Base-by-base conservation (phyloP, 805 yeast genomes). In the Soucietia sequanensis region DNA sequence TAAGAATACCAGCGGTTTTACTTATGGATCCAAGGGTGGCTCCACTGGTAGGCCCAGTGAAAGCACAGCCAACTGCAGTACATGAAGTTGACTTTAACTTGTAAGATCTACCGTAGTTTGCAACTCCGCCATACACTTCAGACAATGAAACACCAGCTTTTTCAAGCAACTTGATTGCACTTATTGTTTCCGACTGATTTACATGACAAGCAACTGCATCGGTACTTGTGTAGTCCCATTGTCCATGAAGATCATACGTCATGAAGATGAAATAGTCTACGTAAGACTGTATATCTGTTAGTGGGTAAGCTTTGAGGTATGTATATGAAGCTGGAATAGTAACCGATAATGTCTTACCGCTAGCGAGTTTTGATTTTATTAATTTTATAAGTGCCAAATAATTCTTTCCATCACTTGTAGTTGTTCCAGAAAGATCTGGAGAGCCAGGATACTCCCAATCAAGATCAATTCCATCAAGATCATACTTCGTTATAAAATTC, bases 371-470 rank as follows among this genome's bases (percentile, higher is more conserved):
- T 7, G 35, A 9, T 33, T 48, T 46, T 16, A 48, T 34, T 8
- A 21, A 20, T 6, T 37, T 42, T n/a, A 50, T 30, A 11, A 50
- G 39, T 6, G 37, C 34, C 16, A 41, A 31, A 25, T 43, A 50
- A 9, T 41, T 43, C 11, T 34, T 20, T 4, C 54, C 52, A 26
- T 36, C 32, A 28, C 34, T 48, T 15, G 34, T 39, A 17, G 47
- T 42, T n/a, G 44, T 42, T n/a, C 41, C 43, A 5, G 47, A 33
- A 7, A 42, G 36, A 32, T 35, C 53, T 9, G 34, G 20, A 8
- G 36, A 31, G 10, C 37, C 37, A 15, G 54, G 54, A 21, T 40
- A 49, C 35, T 50, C 54, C 54, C 54, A 50, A 34, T 50, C 53
- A 6, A 50, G 39, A 38, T 50, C 42, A 27, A 44, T 33, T 16